Evolutionary conservation across 768 basidiomycete species (phyloP), one percentile per base, ranked within the genome.

Genomic region (Neoboletus subvelutipes): DNA sequence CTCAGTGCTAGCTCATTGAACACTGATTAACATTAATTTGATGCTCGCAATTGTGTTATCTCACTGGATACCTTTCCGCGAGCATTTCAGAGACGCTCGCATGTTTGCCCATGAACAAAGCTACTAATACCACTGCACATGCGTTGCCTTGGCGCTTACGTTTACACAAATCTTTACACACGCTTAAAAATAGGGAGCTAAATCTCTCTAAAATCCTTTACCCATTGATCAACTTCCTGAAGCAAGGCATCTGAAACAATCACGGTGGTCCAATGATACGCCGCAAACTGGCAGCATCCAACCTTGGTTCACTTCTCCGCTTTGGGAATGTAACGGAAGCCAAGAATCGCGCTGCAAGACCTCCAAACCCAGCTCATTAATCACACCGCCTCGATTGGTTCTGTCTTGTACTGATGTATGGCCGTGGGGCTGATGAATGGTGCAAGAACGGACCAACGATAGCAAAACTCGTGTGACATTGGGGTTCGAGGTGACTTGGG

Each of bases 361-460:
- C 60, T 47, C 60, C 28, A 42, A 39, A 37, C n/a, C 18, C 55
- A 37, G 36, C 24, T 59, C 34, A 54, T 46, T 41, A 45, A 48
- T 60, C 49, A 67, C 65, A 57, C 55, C 13, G 31, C 52, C 41
- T 29, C 34, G 42, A 39, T 39, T 2, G 18, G 15, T 42, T 40
- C 26, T 45, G 26, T 37, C 20, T 11, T 45, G 59, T 8, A 34
- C 20, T 18, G 28, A 46, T 49, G 34, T 59, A 51, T 60, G 20
- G 52, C 46, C 40, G 52, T 46, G 57, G 36, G 34, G 33, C 12
- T 20, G 46, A 50, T 5, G 20, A 33, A 41, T 36, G 33, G n/a
- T 43, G 40, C 45, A 40, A 56, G 18, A 63, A 54, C 43, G 40
- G 34, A 56, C 46, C 22, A 8, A 39, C 31, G 13, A 45, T 33